Evolutionary conservation across 164 flowering plant genomes (phyloP), one percentile per base, ranked within the genome.

Genomic region (Kingdonia uniflora): DNA sequence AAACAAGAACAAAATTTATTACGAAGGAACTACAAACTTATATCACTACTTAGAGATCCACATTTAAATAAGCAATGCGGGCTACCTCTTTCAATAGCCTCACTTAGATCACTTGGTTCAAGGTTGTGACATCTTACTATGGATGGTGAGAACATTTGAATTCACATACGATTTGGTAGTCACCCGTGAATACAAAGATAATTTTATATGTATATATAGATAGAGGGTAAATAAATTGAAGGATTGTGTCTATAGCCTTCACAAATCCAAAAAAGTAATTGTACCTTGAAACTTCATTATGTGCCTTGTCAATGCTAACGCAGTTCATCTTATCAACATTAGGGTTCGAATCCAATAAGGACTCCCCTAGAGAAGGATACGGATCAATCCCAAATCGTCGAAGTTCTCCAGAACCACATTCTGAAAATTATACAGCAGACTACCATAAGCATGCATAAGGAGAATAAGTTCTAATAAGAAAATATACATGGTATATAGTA

Each of bases 321-420:
- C 25, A 42, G 22, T 57, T 52, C 46, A 55, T 50, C 60, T 68
- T 55, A 40, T 68, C 73, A 61, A 22, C 52, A 55, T 65, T 73
- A 19, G 45, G 46, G 48, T 54, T 62, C 6, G 59, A 52, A 23
- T 56, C 59, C 19, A 56, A 69, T 1, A 46, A 47, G 42, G 54
- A 47, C 38, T 42, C 40, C 61, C 67, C 72, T 19, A 65, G 72
- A 49, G 58, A 51, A 42, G 79, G 72, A 65, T 63, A 78, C 57
- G 72, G 59, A 49, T 78, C 86, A 49, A 56, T 52, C 24, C 90
- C 85, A 47, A 83, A 76, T 80, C 84, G 68, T 80, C 80, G 63
- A 76, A 80, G 51, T 75, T 64, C 7, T 68, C 72, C 29, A 57
- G 24, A 37, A 67, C 76, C 15, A 48, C 62, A 58, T 61, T 66